Conservation (phyloP, 2,329 filamentous ascomycete genomes). For the Corniculantispora saksenae region DNA sequence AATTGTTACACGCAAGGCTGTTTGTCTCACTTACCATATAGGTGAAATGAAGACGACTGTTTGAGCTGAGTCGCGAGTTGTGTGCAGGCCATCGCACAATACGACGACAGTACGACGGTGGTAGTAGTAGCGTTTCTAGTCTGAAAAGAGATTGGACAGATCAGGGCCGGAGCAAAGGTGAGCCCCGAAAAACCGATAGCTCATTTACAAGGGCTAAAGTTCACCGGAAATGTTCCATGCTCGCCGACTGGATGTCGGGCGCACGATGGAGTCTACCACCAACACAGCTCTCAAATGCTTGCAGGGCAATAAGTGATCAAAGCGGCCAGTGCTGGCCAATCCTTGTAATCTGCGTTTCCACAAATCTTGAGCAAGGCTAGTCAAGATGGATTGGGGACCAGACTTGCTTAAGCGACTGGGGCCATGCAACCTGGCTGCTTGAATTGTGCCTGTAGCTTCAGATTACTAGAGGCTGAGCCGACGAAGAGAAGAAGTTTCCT, state of each 20-base stretch:
- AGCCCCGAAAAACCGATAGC: background rate
- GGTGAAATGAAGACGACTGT: background rate
- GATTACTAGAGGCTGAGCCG: background rate
- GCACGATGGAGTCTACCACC: background rate
- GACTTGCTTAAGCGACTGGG: background rate
- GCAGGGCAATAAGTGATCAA: background rate
- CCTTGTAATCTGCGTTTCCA: constrained; percentile 10
- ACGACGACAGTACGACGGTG: background rate
- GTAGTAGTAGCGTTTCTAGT: background rate
- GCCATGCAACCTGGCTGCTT: background rate
- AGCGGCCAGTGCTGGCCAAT: background rate
- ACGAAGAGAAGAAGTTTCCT: background rate
- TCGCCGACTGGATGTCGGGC: background rate
- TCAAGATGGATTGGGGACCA: background rate
- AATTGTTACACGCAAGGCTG: background rate
- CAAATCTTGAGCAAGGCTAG: background rate
- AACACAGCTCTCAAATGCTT: background rate
- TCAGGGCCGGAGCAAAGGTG: background rate
- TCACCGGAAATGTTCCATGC: background rate
- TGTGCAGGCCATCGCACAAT: background rate
- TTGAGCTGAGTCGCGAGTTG: constrained; percentile 1
- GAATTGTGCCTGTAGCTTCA: background rate
- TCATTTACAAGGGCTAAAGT: background rate
- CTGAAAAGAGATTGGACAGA: background rate
- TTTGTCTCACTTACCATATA: background rate